These are phyloP conservation scores for Peterozyma xylosa DNA, from an alignment of 805 yeast species.

Conservation along the genomic window DNA sequence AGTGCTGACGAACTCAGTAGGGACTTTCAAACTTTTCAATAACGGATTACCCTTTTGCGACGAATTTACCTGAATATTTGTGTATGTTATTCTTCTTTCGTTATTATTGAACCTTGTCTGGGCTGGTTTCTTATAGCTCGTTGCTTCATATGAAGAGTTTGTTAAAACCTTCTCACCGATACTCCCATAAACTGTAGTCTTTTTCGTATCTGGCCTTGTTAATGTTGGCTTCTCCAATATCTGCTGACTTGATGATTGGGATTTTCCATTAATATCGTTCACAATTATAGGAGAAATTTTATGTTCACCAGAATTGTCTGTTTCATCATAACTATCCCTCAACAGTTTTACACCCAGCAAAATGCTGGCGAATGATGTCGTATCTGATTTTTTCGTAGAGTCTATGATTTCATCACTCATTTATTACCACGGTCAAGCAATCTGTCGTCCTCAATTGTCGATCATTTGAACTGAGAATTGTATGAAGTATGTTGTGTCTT, in stretches of 20 bases:
- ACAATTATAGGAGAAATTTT: constrained; percentile 1
- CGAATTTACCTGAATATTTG: constrained; percentile 47
- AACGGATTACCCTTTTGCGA: constrained; percentile 72
- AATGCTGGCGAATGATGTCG: constrained; percentile 65
- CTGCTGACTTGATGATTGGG: too few relatives aligned
- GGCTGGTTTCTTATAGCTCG: constrained; percentile 3
- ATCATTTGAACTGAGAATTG: too few relatives aligned
- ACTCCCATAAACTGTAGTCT: not conserved
- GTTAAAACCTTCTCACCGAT: not conserved
- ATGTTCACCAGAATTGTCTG: constrained; percentile 10
- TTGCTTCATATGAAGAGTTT: not conserved
- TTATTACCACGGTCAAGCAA: not conserved
- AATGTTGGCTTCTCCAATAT: not conserved
- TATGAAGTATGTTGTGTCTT: too few relatives aligned
- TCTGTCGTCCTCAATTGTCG: too few relatives aligned
- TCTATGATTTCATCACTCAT: constrained; percentile 8
- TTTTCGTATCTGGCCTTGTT: not conserved
- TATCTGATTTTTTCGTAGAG: constrained; percentile 22
- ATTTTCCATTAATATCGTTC: not conserved
- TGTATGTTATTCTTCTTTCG: constrained; percentile 11
- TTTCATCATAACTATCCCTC: constrained; percentile 31
- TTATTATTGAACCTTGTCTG: constrained; percentile 4
- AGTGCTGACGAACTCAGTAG: constrained; percentile 44
- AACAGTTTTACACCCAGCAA: constrained; percentile 61
- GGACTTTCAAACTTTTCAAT: constrained; percentile 43